phyloP scores from a whole-genome alignment of 805 yeast genomes.

The Ogataea corticis region DNA sequence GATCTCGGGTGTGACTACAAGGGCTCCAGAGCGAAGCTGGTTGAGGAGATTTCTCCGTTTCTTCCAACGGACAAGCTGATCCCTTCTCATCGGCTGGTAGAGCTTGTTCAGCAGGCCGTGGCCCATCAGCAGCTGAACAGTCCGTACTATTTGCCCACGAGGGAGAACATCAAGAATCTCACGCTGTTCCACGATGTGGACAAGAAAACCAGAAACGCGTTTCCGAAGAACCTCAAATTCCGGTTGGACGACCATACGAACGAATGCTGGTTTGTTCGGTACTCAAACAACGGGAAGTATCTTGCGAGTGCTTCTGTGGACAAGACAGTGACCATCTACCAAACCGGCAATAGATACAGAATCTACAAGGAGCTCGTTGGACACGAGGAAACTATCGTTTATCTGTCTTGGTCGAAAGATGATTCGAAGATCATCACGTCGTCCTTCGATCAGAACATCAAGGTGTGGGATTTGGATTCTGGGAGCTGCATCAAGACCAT shows the following conservation, averaged over 20 bases:
- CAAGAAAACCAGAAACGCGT: constrained; percentile 13
- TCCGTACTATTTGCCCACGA: constrained; percentile 26
- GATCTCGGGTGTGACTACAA: constrained; percentile 7
- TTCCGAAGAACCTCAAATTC: constrained; percentile 49
- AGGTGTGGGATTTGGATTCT: constrained; percentile 62
- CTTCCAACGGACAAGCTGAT: constrained; percentile 46
- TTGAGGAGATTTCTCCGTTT: constrained; percentile 43
- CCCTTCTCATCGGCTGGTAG: constrained; percentile 54
- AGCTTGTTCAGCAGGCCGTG: constrained; percentile 52
- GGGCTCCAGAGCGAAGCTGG: constrained; percentile 41
- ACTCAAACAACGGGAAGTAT: constrained; percentile 73
- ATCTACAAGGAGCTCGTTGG: constrained; percentile 41
- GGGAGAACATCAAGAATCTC: constrained; percentile 17
- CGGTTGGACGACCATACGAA: constrained; percentile 55
- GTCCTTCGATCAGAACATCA: constrained; percentile 67
- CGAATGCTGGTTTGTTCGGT: constrained; percentile 84
- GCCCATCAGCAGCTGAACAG: constrained; percentile 40
- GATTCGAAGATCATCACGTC: constrained; percentile 68
- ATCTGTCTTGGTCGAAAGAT: constrained; percentile 74
- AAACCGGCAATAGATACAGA: constrained; percentile 49
- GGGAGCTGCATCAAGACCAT: constrained; percentile 31
- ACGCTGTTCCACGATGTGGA: constrained; percentile 19
- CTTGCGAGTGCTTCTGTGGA: constrained; percentile 81
- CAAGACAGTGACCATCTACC: constrained; percentile 62
- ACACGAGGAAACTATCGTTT: constrained; percentile 57